Percentiles rank a stretch among this genome's conserved stretches.
Evolutionary conservation across 2,329 filamentous ascomycete species (phyloP).

Genomic region (Colletotrichum cuscutae): DNA sequence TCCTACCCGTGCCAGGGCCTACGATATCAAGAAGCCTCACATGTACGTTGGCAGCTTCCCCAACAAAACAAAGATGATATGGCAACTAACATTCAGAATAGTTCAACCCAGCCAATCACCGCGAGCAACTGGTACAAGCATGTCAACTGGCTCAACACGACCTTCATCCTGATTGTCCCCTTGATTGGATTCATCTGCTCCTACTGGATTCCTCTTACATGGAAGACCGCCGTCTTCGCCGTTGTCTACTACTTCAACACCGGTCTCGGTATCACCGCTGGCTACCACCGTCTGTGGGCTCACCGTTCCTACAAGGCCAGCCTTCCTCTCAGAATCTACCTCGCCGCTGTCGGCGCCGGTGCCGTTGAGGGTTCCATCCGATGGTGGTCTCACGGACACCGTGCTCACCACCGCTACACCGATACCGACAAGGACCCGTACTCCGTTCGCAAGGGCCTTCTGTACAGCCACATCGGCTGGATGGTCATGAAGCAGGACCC

Average conservation of each 20-base stretch:
- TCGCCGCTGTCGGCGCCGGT: constrained; percentile 83
- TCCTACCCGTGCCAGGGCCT: constrained; percentile 58
- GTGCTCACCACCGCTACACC: constrained; percentile 90
- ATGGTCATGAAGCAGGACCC: constrained; percentile 96
- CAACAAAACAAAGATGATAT: neutral
- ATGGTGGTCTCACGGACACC: constrained; percentile 90
- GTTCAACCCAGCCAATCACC: constrained; percentile 81
- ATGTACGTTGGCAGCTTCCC: constrained; percentile 54
- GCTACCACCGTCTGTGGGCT: constrained; percentile 80
- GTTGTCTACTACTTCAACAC: constrained; percentile 87
- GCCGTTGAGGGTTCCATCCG: constrained; percentile 87
- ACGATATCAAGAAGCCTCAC: constrained; percentile 78
- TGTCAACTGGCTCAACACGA: constrained; percentile 92
- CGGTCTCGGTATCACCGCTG: constrained; percentile 81
- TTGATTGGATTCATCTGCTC: constrained; percentile 77
- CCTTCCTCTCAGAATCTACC: constrained; percentile 81
- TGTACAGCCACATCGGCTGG: constrained; percentile 86
- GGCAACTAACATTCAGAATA: neutral
- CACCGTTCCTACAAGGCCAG: constrained; percentile 85
- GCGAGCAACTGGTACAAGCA: constrained; percentile 89
- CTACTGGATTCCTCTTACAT: constrained; percentile 80
- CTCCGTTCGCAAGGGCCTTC: constrained; percentile 86
- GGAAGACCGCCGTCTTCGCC: constrained; percentile 79
- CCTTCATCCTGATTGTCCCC: constrained; percentile 82
- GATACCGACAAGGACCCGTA: constrained; percentile 94